phyloP scores from a whole-genome alignment of 345 rosid genomes.

The Citrus inodora region DNA sequence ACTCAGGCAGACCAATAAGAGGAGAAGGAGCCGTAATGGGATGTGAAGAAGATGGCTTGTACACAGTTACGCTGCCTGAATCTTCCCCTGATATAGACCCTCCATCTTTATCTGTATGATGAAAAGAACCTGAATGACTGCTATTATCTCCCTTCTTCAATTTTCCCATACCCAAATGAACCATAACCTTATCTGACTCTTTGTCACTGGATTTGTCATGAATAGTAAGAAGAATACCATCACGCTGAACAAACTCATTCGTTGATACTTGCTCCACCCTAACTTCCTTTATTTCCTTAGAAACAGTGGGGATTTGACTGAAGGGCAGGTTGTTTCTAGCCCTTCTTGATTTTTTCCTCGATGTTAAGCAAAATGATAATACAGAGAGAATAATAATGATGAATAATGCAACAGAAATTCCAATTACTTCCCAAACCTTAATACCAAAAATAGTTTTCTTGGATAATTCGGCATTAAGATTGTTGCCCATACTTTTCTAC shows the following conservation, averaged over 20 bases:
- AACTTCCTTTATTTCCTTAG: conserved; percentile 94
- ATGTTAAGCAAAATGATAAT: conserved; percentile 65
- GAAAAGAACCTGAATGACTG: conserved; percentile 60
- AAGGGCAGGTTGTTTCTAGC: conserved; percentile 49
- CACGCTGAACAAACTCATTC: conserved; percentile 59
- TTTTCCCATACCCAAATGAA: conserved; percentile 77
- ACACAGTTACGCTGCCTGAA: conserved; percentile 37
- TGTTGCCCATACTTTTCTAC: conserved; percentile 49
- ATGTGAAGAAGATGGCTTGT: conserved; percentile 67
- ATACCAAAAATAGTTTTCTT: conserved; percentile 67
- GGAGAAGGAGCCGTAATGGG: conserved; percentile 73
- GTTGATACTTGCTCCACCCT: conserved; percentile 72
- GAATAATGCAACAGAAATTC: conserved; percentile 68
- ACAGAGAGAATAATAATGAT: conserved; percentile 67
- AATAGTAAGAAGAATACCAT: conserved; percentile 69
- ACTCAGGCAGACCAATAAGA: conserved; percentile 63
- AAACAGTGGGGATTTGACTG: conserved; percentile 68
- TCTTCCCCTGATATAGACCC: conserved; percentile 81
- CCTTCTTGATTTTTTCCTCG: conserved; percentile 64
- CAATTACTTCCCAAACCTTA: conserved; percentile 84
- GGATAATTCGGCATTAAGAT: conserved; percentile 66
- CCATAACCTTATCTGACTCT: conserved; percentile 73
- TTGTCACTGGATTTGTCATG: conserved; percentile 64
- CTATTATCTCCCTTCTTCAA: conserved; percentile 50
- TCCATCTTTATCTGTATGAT: conserved; percentile 56